These are phyloP conservation scores for Xylaria venustula DNA, from an alignment of 495 filamentous ascomycete species.

Conservation along the genomic window DNA sequence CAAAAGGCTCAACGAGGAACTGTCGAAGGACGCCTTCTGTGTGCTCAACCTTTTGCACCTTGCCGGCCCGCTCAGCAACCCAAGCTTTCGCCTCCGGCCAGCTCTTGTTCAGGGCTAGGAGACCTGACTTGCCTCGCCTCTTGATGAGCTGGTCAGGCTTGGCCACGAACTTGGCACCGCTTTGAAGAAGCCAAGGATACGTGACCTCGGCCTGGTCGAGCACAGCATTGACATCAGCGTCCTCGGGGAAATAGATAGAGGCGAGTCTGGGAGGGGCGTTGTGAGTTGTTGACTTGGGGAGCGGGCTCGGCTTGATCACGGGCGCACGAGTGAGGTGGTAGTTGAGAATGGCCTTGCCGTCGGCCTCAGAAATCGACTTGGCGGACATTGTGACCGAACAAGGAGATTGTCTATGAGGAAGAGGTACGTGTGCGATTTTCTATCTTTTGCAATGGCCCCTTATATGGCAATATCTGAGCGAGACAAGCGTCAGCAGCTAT, in stretches of 20 bases:
- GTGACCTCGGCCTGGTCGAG: slow-evolving; percentile 93
- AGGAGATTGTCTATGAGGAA: slow-evolving; percentile 10
- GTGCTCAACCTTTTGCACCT: slow-evolving; percentile 89
- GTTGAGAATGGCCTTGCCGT: slow-evolving; percentile 99
- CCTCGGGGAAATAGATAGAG: slow-evolving; percentile 89
- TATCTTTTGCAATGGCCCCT: slow-evolving; percentile 15
- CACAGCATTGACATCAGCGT: slow-evolving; percentile 74
- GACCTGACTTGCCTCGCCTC: slow-evolving; percentile 96
- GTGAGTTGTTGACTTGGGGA: slow-evolving; percentile 81
- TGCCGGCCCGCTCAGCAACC: slow-evolving; percentile 88
- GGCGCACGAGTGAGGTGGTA: slow-evolving; percentile 99
- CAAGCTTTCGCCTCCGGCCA: slow-evolving; percentile 91
- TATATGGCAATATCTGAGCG: slow-evolving; percentile 1
- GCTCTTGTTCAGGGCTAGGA: slow-evolving; percentile 94
- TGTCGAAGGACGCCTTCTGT: slow-evolving; percentile 83
- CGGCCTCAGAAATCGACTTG: slow-evolving; percentile 97
- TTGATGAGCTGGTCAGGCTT: slow-evolving; percentile 99
- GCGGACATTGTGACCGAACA: slow-evolving; percentile 75
- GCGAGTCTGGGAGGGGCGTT: slow-evolving; percentile 90
- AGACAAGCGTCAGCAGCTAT: slow-evolving; percentile 5
- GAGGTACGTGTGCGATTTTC: slow-evolving; percentile 25
- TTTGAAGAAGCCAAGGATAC: slow-evolving; percentile 87
- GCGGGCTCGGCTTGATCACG: slow-evolving; percentile 95
- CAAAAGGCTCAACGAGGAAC: slow-evolving; percentile 98
- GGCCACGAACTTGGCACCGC: slow-evolving; percentile 89